phyloP scores from a whole-genome alignment of 305 asterid species.

The Ajuga reptans region DNA sequence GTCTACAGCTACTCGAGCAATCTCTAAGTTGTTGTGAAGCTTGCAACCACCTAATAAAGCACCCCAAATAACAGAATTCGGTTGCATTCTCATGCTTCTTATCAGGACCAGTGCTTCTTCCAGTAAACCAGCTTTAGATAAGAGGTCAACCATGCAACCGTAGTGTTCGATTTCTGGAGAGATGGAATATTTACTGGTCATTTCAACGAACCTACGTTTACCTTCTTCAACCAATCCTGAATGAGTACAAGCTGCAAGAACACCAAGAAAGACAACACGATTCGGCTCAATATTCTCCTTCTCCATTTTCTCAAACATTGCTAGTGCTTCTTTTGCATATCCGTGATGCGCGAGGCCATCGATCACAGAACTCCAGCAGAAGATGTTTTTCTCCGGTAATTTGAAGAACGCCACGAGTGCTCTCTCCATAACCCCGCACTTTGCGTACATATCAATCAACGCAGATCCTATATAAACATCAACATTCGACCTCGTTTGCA shows the following conservation, averaged over 20 bases:
- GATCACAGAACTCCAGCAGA: conserved; percentile 62
- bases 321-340: conserved; percentile 42
- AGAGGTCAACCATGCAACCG: conserved; percentile 58
- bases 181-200: conserved; percentile 35
- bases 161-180: conserved; percentile 59
- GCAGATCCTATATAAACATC: conserved; percentile 64
- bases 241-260: conserved; percentile 62
- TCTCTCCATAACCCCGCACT: conserved; percentile 58
- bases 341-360: conserved; percentile 76
- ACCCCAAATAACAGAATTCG: no score
- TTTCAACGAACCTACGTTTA: conserved; percentile 35
- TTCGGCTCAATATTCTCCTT: conserved; percentile 56
- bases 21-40: no score
- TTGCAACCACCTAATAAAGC: conserved; percentile 51
- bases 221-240: conserved; percentile 62
- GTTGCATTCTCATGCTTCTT: no score
- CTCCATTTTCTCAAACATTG: conserved; percentile 47
- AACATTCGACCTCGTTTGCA: conserved; percentile 25
- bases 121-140: no score
- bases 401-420: conserved; percentile 56
- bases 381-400: conserved; percentile 46
- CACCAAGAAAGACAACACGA: conserved; percentile 54
- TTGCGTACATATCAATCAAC: conserved; percentile 64
- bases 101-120: no score
- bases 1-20: conserved; percentile 50